Conservation (phyloP, 148 eudicot species). For the Dysphania ambrosioides region DNA sequence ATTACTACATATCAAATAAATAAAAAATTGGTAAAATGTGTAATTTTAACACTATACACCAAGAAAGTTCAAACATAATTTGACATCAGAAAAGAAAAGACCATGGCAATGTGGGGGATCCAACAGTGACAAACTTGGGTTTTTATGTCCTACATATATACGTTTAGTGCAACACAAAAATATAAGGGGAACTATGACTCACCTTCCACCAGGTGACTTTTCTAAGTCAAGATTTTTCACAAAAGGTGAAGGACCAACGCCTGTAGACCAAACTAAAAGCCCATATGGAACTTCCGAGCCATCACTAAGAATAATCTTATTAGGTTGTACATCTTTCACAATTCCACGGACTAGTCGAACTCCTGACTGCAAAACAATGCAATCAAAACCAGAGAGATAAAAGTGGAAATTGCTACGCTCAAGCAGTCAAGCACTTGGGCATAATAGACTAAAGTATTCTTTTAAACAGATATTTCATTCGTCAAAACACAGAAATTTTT, state of each 20-base stretch:
- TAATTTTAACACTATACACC: neutral
- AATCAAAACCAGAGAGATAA: constrained; percentile 14
- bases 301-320: constrained; percentile 74
- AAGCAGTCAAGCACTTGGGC: neutral
- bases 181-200: constrained; percentile 5
- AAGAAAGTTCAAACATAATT: neutral
- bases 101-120: neutral
- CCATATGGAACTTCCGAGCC: constrained; percentile 90
- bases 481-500: no score
- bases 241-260: constrained; percentile 89
- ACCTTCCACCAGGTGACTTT: constrained; percentile 94
- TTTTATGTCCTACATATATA: neutral
- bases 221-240: constrained; percentile 60
- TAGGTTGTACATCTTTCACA: constrained; percentile 79
- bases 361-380: constrained; percentile 73
- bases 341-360: constrained; percentile 87
- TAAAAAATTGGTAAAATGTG: neutral
- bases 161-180: neutral
- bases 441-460: neutral
- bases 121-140: neutral
- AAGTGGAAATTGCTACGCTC: neutral
- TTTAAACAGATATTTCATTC: neutral
- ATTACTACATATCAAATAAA: neutral
- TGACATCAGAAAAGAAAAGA: neutral
- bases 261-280: constrained; percentile 94